phyloP scores from a whole-genome alignment of 148 eudicot genomes.

The Rhododendron griersonianum region DNA sequence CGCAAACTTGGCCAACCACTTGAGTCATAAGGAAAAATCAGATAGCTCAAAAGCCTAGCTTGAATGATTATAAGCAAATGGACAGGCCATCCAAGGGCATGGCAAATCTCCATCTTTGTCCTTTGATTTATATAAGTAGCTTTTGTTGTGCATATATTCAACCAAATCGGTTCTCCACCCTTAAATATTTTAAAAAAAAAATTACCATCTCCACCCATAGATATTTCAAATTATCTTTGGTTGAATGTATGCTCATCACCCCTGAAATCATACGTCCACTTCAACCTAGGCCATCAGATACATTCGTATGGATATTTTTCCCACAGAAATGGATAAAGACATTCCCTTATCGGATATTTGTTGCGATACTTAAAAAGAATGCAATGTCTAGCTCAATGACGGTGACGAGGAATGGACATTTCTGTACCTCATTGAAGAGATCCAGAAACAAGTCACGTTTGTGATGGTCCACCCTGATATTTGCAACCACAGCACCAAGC shows the following conservation, averaged over 20 bases:
- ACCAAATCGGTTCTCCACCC: not conserved
- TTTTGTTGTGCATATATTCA: not conserved
- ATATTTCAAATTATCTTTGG: not conserved
- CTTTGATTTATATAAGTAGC: not conserved
- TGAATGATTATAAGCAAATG: not conserved
- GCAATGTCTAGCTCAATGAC: not conserved
- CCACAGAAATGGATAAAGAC: not conserved
- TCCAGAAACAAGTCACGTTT: slow-evolving; percentile 37
- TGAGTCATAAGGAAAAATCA: not conserved
- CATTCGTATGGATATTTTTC: not conserved
- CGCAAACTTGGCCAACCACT: not conserved
- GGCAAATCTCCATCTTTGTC: not conserved
- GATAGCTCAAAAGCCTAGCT: not conserved
- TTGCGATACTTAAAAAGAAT: not conserved
- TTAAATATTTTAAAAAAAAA: not conserved
- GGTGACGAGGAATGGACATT: not conserved
- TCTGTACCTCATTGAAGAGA: slow-evolving; percentile 51
- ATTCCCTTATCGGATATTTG: not conserved
- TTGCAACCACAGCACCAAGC: slow-evolving; percentile 57
- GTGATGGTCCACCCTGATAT: slow-evolving; percentile 41
- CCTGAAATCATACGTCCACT: not conserved
- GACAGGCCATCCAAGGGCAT: not conserved
- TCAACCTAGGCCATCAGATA: not conserved
- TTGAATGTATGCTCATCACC: not conserved
- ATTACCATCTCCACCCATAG: not conserved